Percentiles rank a stretch among this genome's conserved stretches.
phyloP scores from a whole-genome alignment of 371 early-diverging fungal genomes.

The Umbelopsis sp. region DNA sequence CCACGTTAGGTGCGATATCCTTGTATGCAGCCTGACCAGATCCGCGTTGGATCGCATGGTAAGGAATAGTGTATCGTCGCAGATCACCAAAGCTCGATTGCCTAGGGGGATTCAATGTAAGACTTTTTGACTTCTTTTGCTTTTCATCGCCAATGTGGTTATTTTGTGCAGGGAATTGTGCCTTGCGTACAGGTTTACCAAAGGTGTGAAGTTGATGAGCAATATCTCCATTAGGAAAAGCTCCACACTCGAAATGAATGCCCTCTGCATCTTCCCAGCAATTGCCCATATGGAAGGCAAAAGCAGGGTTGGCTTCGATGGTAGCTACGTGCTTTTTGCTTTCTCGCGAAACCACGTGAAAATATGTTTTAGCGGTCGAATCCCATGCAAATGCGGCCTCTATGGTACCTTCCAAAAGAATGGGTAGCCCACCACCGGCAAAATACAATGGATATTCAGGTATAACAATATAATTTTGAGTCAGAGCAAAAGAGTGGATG shows the following conservation, averaged over 20 bases:
- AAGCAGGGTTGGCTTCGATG: constrained; percentile 48
- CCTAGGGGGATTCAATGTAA: constrained; percentile 23
- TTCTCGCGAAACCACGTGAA: constrained; percentile 53
- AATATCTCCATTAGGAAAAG: constrained; percentile 37
- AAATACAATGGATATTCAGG: constrained; percentile 53
- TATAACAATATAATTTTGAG: constrained; percentile 60
- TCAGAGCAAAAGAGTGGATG: constrained; percentile 46
- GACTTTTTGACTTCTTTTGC: constrained; percentile 24
- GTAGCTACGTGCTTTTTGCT: constrained; percentile 50
- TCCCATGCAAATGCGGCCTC: constrained; percentile 47
- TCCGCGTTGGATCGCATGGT: constrained; percentile 16
- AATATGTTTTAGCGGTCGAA: constrained; percentile 35
- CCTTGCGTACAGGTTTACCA: constrained; percentile 25
- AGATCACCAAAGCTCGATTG: constrained; percentile 39
- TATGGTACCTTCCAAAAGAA: constrained; percentile 45
- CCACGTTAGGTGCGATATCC: constrained; percentile 43
- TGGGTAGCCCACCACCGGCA: constrained; percentile 42
- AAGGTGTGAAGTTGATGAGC: constrained; percentile 38
- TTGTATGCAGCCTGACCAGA: constrained; percentile 28
- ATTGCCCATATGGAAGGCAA: constrained; percentile 59
- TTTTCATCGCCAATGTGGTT: background rate
- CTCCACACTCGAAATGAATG: constrained; percentile 35
- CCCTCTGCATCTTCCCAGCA: constrained; percentile 49
- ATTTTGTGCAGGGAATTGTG: constrained; percentile 25
- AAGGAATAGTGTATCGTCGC: constrained; percentile 28